Evolutionary conservation across 2,329 filamentous ascomycete species (phyloP), one percentile per base, ranked within the genome.

Genomic region (Ophiostoma australiae): DNA sequence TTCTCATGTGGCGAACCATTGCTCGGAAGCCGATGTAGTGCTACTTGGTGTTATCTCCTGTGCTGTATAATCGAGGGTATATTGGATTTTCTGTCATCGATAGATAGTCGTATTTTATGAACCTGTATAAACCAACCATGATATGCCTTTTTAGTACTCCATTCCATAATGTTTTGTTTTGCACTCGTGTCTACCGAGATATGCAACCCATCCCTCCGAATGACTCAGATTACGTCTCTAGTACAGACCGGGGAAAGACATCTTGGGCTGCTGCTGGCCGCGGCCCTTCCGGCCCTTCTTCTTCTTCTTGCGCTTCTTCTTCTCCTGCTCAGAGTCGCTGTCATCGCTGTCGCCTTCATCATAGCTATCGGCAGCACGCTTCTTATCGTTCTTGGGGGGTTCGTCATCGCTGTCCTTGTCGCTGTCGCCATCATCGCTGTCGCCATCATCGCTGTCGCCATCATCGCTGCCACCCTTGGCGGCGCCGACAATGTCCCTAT

Each of bases 381-480:
- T 66, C 20, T 66, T 66, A 20, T 20, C 13, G 20, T 23, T 66
- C 20, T 66, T 66, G 63, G 63, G 63, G 4, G 61, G 33, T n/a
- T 61, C 68, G n/a, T 70, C 15, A 86, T 83, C 65, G 27, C 74
- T 72, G 41, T 41, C 35, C 11, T 61, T 66, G 8, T 86, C 83
- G 66, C 83, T 85, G 48, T 84, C 82, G 66, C 82, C 82, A 39
- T 85, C 83, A 68, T 81, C 83, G 20, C 80, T 37, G 8, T 86
- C 83, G 65, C 82, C 85, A 39, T 85, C 83, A 68, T 81, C 83
- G 20, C 80, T 37, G 8, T 41, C n/a, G n/a, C 82, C 82, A 39
- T 85, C 83, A 68, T 81, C 83, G 20, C 80, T 37, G 7, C 86
- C 83, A 63, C 82, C 85, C 48, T 84, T 82, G 66, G 81, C 82